Percentiles rank a stretch among this genome's conserved stretches.
Evolutionary conservation across 805 yeast genomes (phyloP).

Genomic region (Spathaspora arborariae): DNA sequence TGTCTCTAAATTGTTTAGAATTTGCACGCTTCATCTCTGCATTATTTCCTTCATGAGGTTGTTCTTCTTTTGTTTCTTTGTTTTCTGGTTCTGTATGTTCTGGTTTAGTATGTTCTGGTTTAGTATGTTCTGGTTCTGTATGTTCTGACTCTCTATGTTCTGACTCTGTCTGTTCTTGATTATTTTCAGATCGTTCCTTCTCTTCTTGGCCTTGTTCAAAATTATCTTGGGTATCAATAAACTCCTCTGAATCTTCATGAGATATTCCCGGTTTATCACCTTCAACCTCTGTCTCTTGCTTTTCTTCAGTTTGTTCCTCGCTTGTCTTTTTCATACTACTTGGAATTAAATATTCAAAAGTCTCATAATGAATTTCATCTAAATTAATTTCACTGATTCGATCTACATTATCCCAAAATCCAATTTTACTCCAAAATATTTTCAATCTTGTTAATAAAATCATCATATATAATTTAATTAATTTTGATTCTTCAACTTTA

Average conservation of each 20-base stretch:
- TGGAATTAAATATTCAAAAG: constrained; percentile 12
- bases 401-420: constrained; percentile 63
- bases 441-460: constrained; percentile 57
- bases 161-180: constrained; percentile 1
- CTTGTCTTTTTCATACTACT: background rate
- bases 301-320: background rate
- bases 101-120: too few relatives aligned
- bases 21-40: constrained; percentile 17
- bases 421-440: constrained; percentile 80
- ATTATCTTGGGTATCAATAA: background rate
- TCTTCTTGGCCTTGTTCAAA: background rate
- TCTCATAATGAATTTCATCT: constrained; percentile 20
- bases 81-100: background rate
- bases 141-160: too few relatives aligned
- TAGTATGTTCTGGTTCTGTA: too few relatives aligned
- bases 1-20: constrained; percentile 31
- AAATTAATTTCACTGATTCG: constrained; percentile 26
- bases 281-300: background rate
- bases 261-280: constrained; percentile 1
- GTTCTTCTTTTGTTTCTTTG: background rate
- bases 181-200: background rate
- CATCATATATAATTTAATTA: constrained; percentile 50
- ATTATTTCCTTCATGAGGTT: background rate
- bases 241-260: background rate
- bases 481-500: constrained; percentile 27